phyloP scores from a whole-genome alignment of 2,329 filamentous ascomycete genomes.

The Allantophomopsis cytisporea region DNA sequence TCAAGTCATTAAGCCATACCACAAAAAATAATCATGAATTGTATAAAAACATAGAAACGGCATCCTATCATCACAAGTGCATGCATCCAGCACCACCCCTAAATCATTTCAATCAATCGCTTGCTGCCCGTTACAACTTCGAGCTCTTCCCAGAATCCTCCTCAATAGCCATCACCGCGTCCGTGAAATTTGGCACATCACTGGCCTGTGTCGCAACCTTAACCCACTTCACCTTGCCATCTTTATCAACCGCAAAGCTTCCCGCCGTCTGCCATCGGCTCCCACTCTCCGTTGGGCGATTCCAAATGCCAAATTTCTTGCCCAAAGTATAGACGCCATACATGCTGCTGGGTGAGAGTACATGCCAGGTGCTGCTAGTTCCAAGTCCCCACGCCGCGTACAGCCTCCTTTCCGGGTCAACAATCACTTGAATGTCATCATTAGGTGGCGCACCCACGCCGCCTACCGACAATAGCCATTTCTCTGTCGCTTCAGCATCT shows the following conservation, averaged over 20 bases:
- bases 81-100: no score
- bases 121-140: no score
- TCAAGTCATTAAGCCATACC: no score
- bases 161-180: constrained; percentile 22
- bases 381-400: constrained; percentile 57
- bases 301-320: constrained; percentile 51
- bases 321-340: constrained; percentile 43
- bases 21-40: no score
- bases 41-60: no score
- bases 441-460: constrained; percentile 33
- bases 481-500: constrained; percentile 37
- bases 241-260: constrained; percentile 43
- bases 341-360: constrained; percentile 43
- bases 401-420: constrained; percentile 43
- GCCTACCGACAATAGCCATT: constrained; percentile 13
- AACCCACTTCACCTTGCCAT: constrained; percentile 38
- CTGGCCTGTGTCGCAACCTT: constrained; percentile 32
- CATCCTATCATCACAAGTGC: no score
- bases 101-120: no score
- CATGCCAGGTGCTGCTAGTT: constrained; percentile 44
- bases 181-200: constrained; percentile 38
- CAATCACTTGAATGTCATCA: constrained; percentile 41
- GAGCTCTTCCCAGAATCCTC: background rate
- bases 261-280: constrained; percentile 56
- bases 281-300: constrained; percentile 50